Evolutionary conservation across 768 basidiomycete genomes (phyloP), one percentile per base, ranked within the genome.

Genomic region (Trametes maxima): DNA sequence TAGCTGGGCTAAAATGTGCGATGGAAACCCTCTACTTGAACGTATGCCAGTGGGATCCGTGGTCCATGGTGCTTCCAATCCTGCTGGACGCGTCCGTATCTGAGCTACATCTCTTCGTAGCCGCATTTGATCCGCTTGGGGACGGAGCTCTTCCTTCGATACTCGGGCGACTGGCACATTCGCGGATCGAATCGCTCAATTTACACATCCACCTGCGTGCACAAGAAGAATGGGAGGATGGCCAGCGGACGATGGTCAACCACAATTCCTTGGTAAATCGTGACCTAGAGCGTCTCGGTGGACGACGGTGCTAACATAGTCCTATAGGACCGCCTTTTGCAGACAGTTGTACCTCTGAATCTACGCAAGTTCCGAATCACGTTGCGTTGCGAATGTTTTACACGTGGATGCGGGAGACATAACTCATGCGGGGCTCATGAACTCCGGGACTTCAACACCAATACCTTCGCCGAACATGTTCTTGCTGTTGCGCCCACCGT

Each of bases 21-120:
- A 45, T 55, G 19, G n/a, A 55, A 17, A 43, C 45, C 43, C 43
- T 55, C 43, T 55, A 55, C 21, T 12, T 55, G 44, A 55, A 45
- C 21, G 54, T 36, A 17, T 46, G 28, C 28, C 33, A 6, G 33
- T 46, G 35, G 28, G 54, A 55, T 37, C 54, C 54, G 2, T 55
- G 44, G 43, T 11, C 17, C 2, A 55, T 55, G 54, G 54, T 45
- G 16, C 43, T 35, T 12, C 16, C 25, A 1, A 42, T 55, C 33
- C 44, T 55, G 21, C 43, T n/a, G 6, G 54, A 55, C 10, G 54
- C 43, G 13, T 45, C 33, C 12, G 44, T 55, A 2, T 35, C 43
- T 46, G 33, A 44, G 16, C 21, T 55, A 7, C 54, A 46, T 28
- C 54, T 55, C 33, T 55, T 25, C 28, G 35, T 55, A 11, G 17